phyloP scores from a whole-genome alignment of 2,329 filamentous ascomycete species.

The Xenoacremonium recifei region DNA sequence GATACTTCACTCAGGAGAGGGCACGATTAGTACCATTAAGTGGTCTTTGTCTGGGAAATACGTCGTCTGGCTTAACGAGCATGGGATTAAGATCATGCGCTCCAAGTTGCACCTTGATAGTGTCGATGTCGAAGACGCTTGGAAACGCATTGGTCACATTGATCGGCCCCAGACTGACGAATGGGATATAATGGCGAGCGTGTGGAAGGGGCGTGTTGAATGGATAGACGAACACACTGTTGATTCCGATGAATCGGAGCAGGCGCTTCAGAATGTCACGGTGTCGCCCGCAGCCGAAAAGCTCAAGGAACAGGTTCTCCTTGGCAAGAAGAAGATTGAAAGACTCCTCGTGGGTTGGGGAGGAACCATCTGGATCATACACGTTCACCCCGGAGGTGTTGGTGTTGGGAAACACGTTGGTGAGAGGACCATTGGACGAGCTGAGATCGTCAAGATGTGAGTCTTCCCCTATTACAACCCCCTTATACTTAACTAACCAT shows the following conservation, averaged over 20 bases:
- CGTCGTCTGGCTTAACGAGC: conserved; percentile 93
- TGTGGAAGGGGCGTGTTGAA: conserved; percentile 89
- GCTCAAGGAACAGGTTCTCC: conserved; percentile 48
- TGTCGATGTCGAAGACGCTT: conserved; percentile 76
- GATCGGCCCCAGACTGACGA: conserved; percentile 81
- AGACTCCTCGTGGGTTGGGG: conserved; percentile 94
- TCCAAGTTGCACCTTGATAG: conserved; percentile 79
- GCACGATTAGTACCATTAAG: conserved; percentile 85
- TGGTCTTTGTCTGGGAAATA: conserved; percentile 94
- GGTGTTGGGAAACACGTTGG: conserved; percentile 65
- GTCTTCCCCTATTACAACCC: conserved; percentile 42
- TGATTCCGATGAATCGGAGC: conserved; percentile 64
- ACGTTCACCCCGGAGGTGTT: conserved; percentile 76
- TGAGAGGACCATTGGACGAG: conserved; percentile 72
- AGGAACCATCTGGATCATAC: conserved; percentile 91
- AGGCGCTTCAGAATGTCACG: conserved; percentile 31
- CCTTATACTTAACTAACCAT: conserved; percentile 3
- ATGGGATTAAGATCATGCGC: conserved; percentile 97
- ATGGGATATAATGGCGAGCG: conserved; percentile 95
- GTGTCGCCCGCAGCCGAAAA: conserved; percentile 46
- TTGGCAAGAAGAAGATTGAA: conserved; percentile 57
- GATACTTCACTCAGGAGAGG: conserved; percentile 87
- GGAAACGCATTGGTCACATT: conserved; percentile 92
- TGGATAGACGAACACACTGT: conserved; percentile 87
- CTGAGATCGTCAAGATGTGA: conserved; percentile 90